Base-by-base conservation (phyloP, 2,329 filamentous ascomycete genomes). In the Elsinoe arachidis region DNA sequence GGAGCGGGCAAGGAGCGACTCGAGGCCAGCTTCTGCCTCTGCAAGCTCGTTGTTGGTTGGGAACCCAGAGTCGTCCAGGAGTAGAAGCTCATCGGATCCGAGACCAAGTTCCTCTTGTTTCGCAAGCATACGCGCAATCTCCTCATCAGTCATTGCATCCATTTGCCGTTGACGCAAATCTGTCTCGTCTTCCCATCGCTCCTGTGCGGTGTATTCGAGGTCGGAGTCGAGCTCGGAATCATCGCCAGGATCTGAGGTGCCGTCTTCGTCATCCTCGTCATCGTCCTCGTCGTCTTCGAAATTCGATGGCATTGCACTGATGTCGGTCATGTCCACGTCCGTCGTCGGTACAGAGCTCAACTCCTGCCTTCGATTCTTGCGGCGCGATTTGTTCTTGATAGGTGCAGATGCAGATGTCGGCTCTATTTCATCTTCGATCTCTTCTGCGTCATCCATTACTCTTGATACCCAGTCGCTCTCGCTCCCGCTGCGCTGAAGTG, bases 81-180 rank as follows among this genome's bases (percentile, higher is more conserved):
- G 71, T 12, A 86, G 56, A 2, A 85, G 64, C 56, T 87, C 80
- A 19, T 82, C 77, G 9, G 77, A 76, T 2, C 76, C 79, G 43
- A 87, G 72, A 7, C 85, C 85, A 3, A 87, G 72, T 66, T 84
- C 80, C 67, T 82, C 78, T 64, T 84, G 80, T 66, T 83, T 84
- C 54, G 79, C 74, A 30, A 87, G 68, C 21, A 85, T 70, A 38
- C 78, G 74, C 38, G 85, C 84, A 38, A 88, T 73, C 17, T 79
- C 76, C 67, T 85, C 83, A 61, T 89, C 83, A 7, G 81, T 77
- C 63, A 77, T 72, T 4, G 67, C 63, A 12, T 70, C 70, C 17
- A 67, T 67, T 47, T 68, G 65, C 60, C 73, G 63, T 62, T 73
- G 59, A 59, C 70, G 66, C 23, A 78, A 65, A 60, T 73, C 73